Conservation (phyloP, 176 grass and related monocot species). For the Triticum turgidum region DNA sequence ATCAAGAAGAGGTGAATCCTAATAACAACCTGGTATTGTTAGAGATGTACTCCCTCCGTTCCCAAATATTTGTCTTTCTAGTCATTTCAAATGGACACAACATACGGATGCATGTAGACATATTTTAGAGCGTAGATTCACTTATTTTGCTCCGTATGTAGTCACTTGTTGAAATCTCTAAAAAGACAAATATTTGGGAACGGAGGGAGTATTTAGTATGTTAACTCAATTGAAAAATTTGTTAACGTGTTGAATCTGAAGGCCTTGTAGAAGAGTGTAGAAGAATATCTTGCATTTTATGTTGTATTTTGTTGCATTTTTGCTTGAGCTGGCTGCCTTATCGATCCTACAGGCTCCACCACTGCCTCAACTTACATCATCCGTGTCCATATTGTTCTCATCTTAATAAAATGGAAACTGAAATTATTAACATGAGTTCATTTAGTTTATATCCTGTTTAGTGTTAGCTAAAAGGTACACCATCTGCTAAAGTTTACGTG, state of each 20-base stretch:
- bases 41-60: neutral
- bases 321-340: neutral
- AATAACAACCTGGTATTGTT: slow-evolving; percentile 13
- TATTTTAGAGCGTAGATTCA: too few species aligned
- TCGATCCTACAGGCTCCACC: neutral
- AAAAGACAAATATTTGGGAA: too few species aligned
- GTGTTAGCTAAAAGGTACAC: neutral
- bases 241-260: neutral
- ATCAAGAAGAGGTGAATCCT: slow-evolving; percentile 56
- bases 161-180: too few species aligned
- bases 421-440: slow-evolving; percentile 22
- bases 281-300: neutral
- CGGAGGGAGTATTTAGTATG: neutral
- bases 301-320: neutral
- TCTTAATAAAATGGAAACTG: slow-evolving; percentile 11
- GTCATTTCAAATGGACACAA: too few species aligned
- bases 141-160: too few species aligned
- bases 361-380: neutral
- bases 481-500: slow-evolving; percentile 6
- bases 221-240: neutral
- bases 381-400: neutral
- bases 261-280: neutral
- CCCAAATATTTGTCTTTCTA: too few species aligned
- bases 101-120: too few species aligned
- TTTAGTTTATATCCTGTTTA: neutral